phyloP scores from a whole-genome alignment of 2,329 filamentous ascomycete genomes.

The Monascus ruber region DNA sequence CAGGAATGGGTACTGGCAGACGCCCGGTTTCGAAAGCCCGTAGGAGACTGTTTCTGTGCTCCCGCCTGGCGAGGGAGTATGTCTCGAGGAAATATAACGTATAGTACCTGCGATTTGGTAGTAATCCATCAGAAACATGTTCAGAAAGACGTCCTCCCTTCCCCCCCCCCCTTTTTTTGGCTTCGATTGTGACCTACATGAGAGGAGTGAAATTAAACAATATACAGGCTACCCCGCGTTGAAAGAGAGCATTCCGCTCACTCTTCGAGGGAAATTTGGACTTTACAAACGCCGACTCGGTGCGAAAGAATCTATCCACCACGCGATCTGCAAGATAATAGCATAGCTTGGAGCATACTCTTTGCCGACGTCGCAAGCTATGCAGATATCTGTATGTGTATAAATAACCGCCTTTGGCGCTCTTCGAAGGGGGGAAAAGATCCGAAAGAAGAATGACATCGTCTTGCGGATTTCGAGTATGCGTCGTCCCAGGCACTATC shows the following conservation, averaged over 20 bases:
- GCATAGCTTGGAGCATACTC: constrained; percentile 27
- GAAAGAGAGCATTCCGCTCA: constrained; percentile 22
- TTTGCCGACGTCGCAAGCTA: constrained; percentile 26
- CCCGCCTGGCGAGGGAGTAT: constrained; percentile 26
- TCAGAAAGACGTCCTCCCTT: too few relatives aligned
- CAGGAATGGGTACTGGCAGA: constrained; percentile 25
- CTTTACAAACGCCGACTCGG: constrained; percentile 20
- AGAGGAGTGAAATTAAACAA: constrained; percentile 30
- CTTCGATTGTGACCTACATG: constrained; percentile 19
- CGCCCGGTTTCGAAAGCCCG: constrained; percentile 28
- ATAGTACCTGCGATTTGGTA: constrained; percentile 23
- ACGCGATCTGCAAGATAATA: constrained; percentile 32
- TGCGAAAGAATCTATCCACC: constrained; percentile 26
- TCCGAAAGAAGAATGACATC: constrained; percentile 34
- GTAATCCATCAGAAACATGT: neutral
- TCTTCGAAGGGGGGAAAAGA: constrained; percentile 28
- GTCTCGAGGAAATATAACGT: constrained; percentile 30
- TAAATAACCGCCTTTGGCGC: constrained; percentile 23
- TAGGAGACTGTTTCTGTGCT: constrained; percentile 26
- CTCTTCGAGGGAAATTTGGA: constrained; percentile 20
- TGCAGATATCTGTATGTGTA: constrained; percentile 32
- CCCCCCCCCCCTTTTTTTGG: too few relatives aligned
- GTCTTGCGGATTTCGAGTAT: constrained; percentile 31
- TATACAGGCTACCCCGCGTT: constrained; percentile 21
- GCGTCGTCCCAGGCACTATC: constrained; percentile 21